A percentile compares a stretch with the other conserved stretches of the same genome.
Conservation (phyloP, 345 rosid genomes). For the Pelargonium nanum region DNA sequence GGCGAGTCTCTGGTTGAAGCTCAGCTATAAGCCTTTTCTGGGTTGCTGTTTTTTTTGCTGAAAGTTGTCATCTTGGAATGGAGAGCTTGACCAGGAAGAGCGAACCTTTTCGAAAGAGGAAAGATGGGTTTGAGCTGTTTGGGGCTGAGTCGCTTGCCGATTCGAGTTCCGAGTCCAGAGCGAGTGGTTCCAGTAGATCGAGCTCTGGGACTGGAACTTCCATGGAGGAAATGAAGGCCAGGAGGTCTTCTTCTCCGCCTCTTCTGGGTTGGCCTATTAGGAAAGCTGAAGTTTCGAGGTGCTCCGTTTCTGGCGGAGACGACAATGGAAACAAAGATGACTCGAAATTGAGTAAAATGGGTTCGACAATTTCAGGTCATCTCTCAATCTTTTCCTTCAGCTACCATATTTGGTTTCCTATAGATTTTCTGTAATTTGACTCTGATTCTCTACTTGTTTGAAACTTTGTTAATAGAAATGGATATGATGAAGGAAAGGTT, state of each 20-base stretch:
- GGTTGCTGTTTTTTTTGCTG: neutral
- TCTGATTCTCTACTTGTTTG: constrained; percentile 5
- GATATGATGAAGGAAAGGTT: constrained; percentile 43
- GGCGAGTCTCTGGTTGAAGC: neutral
- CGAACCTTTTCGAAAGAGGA: constrained; percentile 29
- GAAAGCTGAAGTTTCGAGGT: constrained; percentile 48
- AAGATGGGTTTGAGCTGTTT: constrained; percentile 22
- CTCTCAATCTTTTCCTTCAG: neutral
- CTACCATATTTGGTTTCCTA: neutral
- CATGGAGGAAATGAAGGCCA: constrained; percentile 23
- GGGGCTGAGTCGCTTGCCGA: constrained; percentile 28
- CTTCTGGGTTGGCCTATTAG: constrained; percentile 91
- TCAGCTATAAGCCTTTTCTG: neutral
- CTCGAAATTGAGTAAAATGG: constrained; percentile 25
- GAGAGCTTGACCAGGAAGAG: constrained; percentile 45
- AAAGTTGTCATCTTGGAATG: constrained; percentile 22
- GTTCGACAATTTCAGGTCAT: constrained; percentile 45
- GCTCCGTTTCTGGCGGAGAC: constrained; percentile 17
- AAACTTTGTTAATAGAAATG: constrained; percentile 12
- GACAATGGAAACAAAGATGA: constrained; percentile 27
- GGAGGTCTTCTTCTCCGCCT: constrained; percentile 34
- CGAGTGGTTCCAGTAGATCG: constrained; percentile 37
- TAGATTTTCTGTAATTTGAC: constrained; percentile 13
- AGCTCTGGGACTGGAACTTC: constrained; percentile 28
- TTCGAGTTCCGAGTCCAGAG: constrained; percentile 43